Conservation (phyloP, 2,329 filamentous ascomycete species). For the Penicillium paneum region DNA sequence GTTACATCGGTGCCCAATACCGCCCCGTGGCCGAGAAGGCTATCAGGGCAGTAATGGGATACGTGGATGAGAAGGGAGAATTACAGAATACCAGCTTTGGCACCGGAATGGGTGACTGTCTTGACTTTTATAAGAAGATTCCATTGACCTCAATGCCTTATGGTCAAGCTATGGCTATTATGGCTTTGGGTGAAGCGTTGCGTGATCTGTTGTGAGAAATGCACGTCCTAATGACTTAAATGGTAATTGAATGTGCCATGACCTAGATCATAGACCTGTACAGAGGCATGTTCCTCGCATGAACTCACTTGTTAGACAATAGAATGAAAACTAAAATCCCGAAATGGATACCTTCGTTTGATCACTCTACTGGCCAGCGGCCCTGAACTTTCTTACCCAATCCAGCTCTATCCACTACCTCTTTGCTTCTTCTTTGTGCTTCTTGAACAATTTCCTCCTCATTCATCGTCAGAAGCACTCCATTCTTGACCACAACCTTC, state of each 20-base stretch:
- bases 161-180: conserved; percentile 80
- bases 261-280: conserved; percentile 4
- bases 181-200: conserved; percentile 72
- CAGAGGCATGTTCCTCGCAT: background rate
- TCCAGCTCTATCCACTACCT: conserved; percentile 42
- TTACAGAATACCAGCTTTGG: conserved; percentile 73
- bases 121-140: conserved; percentile 77
- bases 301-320: background rate
- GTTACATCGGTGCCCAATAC: conserved; percentile 64
- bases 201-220: conserved; percentile 52
- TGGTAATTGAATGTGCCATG: background rate
- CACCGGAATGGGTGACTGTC: conserved; percentile 68
- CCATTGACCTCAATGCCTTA: conserved; percentile 77
- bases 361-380: conserved; percentile 36
- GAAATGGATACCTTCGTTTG: background rate
- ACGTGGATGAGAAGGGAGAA: conserved; percentile 66
- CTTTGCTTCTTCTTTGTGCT: conserved; percentile 34
- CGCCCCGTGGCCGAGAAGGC: conserved; percentile 62
- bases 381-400: conserved; percentile 36
- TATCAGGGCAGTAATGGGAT: conserved; percentile 62
- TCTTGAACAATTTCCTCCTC: conserved; percentile 41
- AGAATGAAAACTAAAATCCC: background rate
- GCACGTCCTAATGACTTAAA: background rate
- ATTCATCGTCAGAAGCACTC: conserved; percentile 40
- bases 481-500: conserved; percentile 37